Percentiles rank a stretch among this genome's conserved stretches.
Evolutionary conservation across 2,329 filamentous ascomycete genomes (phyloP).

Genomic region (Fonsecaea nubica): DNA sequence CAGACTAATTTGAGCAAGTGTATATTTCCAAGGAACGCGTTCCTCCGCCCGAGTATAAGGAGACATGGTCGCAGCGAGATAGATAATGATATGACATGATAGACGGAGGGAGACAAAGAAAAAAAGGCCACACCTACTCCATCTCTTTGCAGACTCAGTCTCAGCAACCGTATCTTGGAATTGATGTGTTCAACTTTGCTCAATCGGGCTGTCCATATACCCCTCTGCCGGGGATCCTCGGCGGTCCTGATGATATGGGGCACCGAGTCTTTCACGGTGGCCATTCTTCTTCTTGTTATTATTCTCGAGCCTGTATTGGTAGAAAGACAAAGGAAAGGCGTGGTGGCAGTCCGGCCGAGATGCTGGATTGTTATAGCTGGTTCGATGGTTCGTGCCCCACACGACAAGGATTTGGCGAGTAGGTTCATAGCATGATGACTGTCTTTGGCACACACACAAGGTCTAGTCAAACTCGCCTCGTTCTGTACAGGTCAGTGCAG

Average conservation of each 20-base stretch:
- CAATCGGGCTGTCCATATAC: slow-evolving; percentile 68
- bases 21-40: neutral
- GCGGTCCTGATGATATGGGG: slow-evolving; percentile 76
- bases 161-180: slow-evolving; percentile 70
- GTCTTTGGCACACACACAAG: neutral
- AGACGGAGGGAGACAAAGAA: no score
- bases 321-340: neutral
- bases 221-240: slow-evolving; percentile 71
- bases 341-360: neutral
- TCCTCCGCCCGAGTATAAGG: neutral
- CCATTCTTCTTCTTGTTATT: slow-evolving; percentile 16
- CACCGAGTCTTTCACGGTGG: slow-evolving; percentile 45
- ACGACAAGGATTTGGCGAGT: neutral
- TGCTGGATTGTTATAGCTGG: neutral
- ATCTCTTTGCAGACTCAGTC: slow-evolving; percentile 63
- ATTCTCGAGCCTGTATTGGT: slow-evolving; percentile 16
- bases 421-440: neutral
- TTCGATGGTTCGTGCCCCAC: slow-evolving; percentile 1
- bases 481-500: neutral
- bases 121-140: slow-evolving; percentile 42
- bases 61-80: neutral
- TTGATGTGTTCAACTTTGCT: slow-evolving; percentile 69
- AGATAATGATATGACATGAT: slow-evolving; percentile 1
- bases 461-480: neutral
- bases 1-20: neutral